Base-by-base conservation (phyloP, 805 yeast genomes). In the Barnettozyma pratensis region DNA sequence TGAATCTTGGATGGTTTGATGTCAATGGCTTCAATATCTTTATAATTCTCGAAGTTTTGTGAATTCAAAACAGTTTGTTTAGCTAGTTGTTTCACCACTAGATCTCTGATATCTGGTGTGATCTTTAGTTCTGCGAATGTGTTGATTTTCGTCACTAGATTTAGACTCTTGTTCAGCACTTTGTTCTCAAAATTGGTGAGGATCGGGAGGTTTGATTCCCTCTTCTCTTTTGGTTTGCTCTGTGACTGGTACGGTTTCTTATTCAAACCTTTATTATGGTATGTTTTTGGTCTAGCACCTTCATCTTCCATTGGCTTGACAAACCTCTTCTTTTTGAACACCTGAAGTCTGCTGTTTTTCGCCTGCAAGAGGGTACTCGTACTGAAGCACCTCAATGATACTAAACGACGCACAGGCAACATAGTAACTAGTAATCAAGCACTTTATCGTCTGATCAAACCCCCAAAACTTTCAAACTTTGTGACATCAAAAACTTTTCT, bases 1-100 rank as follows among this genome's bases (percentile, higher is more conserved):
- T 92, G 99, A 39, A 92, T 86, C 2, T 94, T 88, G 0, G 96
- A 81, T 9, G 98, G 86, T 39, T 56, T 63, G 8, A 70, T 64
- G 9, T 47, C 46, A 2, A 49, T 31, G 9, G 45, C 42, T 4
- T 56, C 55, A 7, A 42, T 49, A 14, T 49, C 51, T 39, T 54
- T 54, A 19, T 47, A 47, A 10, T 44, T 49, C 39, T 55, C 60
- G 46, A 50, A 62, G 44, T 59, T 62, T 10, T 54, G 59, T 2
- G 62, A 60, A 26, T 62, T 62, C 6, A 73, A 53, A 11, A 76
- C 70, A 0, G 83, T 72, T 47, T 72, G 74, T 1, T 60, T 52
- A 45, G 70, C 70, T 44, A 87, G 78, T 42, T 83, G 82, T 26
- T 74, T 61, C 12, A 77, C 64, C 60, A 87, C 69, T 4, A 83